These are phyloP conservation scores for Lecanosticta acicola DNA, from an alignment of 2,329 filamentous ascomycete species.

Conservation along the genomic window DNA sequence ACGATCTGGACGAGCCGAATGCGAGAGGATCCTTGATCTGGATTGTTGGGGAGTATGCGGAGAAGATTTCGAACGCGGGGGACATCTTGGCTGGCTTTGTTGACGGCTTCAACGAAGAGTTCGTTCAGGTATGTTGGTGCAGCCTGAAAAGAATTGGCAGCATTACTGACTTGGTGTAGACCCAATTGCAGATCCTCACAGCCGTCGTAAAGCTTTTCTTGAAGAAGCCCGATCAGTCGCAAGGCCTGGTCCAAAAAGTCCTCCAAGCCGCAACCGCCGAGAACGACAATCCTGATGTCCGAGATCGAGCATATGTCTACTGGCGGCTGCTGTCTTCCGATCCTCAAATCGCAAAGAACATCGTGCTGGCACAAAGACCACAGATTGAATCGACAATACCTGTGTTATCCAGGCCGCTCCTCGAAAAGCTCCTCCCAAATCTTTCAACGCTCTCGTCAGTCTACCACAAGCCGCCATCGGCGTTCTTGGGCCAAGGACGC, in stretches of 20 bases:
- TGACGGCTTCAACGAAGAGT: constrained; percentile 91
- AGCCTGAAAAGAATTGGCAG: too few species aligned
- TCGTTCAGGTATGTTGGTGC: constrained; percentile 79
- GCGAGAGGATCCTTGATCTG: constrained; percentile 89
- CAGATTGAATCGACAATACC: constrained; percentile 92
- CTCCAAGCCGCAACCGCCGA: constrained; percentile 87
- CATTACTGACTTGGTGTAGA: constrained; percentile 50
- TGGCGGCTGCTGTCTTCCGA: constrained; percentile 95
- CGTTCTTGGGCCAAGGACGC: constrained; percentile 93
- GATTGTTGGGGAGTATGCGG: constrained; percentile 98
- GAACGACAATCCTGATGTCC: constrained; percentile 95
- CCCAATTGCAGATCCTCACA: constrained; percentile 95
- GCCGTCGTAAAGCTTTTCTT: constrained; percentile 96
- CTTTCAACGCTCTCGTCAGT: constrained; percentile 93
- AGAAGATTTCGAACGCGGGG: constrained; percentile 98
- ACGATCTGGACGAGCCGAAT: constrained; percentile 90
- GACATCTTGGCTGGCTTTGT: constrained; percentile 89
- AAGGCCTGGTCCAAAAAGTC: constrained; percentile 88
- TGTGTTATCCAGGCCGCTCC: constrained; percentile 71
- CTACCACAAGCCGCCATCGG: constrained; percentile 96
- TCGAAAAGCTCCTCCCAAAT: constrained; percentile 86
- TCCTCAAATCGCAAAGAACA: constrained; percentile 81
- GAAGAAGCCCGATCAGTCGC: constrained; percentile 89
- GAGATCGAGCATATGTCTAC: constrained; percentile 95
- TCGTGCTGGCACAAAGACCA: constrained; percentile 89